Conservation (phyloP, 1,284 basidiomycete species). For the Binderoboletus segoi region DNA sequence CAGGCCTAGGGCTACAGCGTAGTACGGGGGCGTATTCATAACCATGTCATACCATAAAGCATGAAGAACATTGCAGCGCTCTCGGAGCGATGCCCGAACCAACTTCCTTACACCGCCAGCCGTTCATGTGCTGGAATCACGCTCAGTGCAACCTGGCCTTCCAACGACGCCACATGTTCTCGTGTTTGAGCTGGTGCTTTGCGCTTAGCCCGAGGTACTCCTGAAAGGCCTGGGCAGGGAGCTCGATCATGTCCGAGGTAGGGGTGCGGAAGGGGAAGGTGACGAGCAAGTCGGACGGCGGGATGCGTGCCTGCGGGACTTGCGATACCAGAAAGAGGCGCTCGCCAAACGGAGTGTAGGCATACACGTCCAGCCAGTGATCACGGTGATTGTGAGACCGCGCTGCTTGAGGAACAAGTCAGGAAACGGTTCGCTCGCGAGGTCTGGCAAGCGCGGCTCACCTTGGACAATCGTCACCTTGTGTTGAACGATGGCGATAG, state of each 20-base stretch:
- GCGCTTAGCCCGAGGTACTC: constrained; percentile 55
- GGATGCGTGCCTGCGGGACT: constrained; percentile 61
- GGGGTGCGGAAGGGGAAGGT: constrained; percentile 50
- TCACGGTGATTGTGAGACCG: constrained; percentile 55
- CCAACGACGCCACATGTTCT: constrained; percentile 55
- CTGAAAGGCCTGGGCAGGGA: constrained; percentile 55
- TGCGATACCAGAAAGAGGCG: constrained; percentile 60
- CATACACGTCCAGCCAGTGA: constrained; percentile 62
- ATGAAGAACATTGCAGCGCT: background rate
- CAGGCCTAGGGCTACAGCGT: constrained; percentile 31
- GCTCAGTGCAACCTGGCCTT: constrained; percentile 36
- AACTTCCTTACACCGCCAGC: background rate
- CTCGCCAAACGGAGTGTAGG: constrained; percentile 61
- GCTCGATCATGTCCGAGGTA: constrained; percentile 59
- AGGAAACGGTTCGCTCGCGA: background rate
- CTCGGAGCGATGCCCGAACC: background rate
- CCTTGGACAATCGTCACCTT: constrained; percentile 69
- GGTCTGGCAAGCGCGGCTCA: constrained; percentile 26
- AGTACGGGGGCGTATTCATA: constrained; percentile 13
- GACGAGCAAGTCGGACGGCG: constrained; percentile 54
- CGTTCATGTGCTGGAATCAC: background rate
- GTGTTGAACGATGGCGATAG: constrained; percentile 64
- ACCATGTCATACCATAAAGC: constrained; percentile 2
- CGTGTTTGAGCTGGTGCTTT: constrained; percentile 51
- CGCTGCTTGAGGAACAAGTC: constrained; percentile 42